Conservation (phyloP, 176 grass and related monocot species). For the Luzula sylvatica region DNA sequence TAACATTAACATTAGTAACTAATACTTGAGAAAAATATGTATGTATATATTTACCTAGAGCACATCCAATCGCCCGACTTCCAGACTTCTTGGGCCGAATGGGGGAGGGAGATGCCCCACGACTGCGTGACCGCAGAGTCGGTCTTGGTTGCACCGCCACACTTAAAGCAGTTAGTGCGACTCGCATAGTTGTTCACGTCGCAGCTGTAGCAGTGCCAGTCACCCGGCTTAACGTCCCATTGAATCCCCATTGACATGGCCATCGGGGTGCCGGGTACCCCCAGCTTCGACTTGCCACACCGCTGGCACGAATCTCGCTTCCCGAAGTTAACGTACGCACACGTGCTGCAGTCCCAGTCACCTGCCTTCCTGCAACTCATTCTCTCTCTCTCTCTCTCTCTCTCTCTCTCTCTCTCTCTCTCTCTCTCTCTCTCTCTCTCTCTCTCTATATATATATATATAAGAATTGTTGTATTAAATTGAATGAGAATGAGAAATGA, state of each 20-base stretch:
- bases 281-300: constrained; percentile 61
- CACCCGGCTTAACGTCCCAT: constrained; percentile 89
- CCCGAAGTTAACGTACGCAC: constrained; percentile 83
- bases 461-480: constrained; percentile 2
- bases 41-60: constrained; percentile 40
- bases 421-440: background rate
- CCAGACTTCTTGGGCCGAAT: constrained; percentile 33
- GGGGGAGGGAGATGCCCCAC: constrained; percentile 45
- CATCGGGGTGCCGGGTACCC: constrained; percentile 22
- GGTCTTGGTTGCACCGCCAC: constrained; percentile 49
- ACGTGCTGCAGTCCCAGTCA: constrained; percentile 87
- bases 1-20: too few species aligned
- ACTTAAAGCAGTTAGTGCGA: constrained; percentile 77
- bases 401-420: constrained; percentile 30
- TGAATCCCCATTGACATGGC: background rate
- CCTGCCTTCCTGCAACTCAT: constrained; percentile 66
- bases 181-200: constrained; percentile 71
- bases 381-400: background rate
- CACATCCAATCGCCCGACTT: constrained; percentile 91
- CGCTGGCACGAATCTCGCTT: constrained; percentile 78
- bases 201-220: constrained; percentile 77
- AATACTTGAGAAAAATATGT: too few species aligned
- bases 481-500: constrained; percentile 15
- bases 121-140: constrained; percentile 40
- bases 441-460: too few species aligned